A percentile compares a stretch with the other conserved stretches of the same genome.
Conservation (phyloP, 1,284 basidiomycete species). For the Chalciporus sp. region DNA sequence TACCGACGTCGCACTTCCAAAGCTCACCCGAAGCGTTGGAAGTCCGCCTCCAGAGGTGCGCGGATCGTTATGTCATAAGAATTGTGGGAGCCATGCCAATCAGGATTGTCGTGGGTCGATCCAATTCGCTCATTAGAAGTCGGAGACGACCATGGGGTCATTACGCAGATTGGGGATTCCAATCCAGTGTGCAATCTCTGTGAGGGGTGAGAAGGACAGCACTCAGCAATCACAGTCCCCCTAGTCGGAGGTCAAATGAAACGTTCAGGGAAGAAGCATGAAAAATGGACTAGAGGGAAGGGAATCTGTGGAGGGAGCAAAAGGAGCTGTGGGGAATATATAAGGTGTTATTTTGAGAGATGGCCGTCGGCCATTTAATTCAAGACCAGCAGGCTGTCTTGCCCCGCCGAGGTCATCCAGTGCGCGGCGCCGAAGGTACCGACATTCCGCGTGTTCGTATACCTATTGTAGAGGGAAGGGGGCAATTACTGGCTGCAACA, state of each 20-base stretch:
- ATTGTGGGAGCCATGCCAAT: slow-evolving; percentile 9
- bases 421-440: slow-evolving; percentile 16
- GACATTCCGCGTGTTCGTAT: slow-evolving; percentile 23
- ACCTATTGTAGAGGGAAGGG: slow-evolving; percentile 18
- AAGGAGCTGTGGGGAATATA: slow-evolving; percentile 21
- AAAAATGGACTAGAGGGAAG: slow-evolving; percentile 11
- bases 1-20: slow-evolving; percentile 7
- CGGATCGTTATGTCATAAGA: neutral
- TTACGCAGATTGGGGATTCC: slow-evolving; percentile 3
- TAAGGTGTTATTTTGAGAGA: slow-evolving; percentile 21
- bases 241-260: slow-evolving; percentile 10
- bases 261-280: slow-evolving; percentile 20
- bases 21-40: neutral
- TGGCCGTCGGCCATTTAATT: slow-evolving; percentile 11
- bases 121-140: neutral
- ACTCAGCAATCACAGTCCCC: slow-evolving; percentile 5
- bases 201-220: neutral
- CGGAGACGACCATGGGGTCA: slow-evolving; percentile 19
- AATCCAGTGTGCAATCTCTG: neutral
- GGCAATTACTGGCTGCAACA: slow-evolving; percentile 8
- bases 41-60: slow-evolving; percentile 1
- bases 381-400: slow-evolving; percentile 6
- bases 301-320: neutral
- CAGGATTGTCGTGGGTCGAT: slow-evolving; percentile 1
- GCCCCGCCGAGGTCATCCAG: slow-evolving; percentile 18